These are phyloP conservation scores for Solanum bulbocastanum DNA, from an alignment of 257 asterid genomes.

Conservation along the genomic window DNA sequence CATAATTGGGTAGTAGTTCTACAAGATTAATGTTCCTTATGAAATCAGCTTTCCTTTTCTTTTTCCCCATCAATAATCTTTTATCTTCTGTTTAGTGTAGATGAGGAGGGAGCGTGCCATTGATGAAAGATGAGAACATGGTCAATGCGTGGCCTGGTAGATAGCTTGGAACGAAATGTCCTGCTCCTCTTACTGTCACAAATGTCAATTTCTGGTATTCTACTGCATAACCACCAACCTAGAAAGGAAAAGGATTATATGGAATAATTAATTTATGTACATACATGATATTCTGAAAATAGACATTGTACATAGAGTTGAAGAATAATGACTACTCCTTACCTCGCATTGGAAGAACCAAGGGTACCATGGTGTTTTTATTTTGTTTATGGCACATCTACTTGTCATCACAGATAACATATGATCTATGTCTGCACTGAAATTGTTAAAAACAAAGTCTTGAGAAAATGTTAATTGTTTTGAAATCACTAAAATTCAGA, in stretches of 20 bases:
- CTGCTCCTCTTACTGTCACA: constrained; percentile 49
- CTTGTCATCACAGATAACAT: constrained; percentile 48
- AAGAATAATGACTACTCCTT: not conserved
- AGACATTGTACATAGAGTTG: not conserved
- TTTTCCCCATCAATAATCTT: not conserved
- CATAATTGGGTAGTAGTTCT: not conserved
- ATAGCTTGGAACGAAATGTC: constrained; percentile 52
- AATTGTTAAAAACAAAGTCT: not conserved
- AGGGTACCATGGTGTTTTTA: constrained; percentile 43
- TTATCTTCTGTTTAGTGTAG: not conserved
- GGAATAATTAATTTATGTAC: not conserved
- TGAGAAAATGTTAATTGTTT: not conserved
- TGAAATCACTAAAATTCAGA: not conserved
- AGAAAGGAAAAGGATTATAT: not conserved
- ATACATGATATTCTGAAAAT: not conserved
- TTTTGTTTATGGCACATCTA: constrained; percentile 36
- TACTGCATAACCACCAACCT: constrained; percentile 60
- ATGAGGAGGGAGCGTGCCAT: constrained; percentile 37
- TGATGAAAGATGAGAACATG: constrained; percentile 32
- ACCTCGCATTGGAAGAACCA: constrained; percentile 51
- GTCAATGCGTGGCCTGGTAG: constrained; percentile 46
- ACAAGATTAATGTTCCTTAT: not conserved
- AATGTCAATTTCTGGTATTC: constrained; percentile 44
- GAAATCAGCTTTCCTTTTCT: not conserved
- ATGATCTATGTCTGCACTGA: constrained; percentile 56